A percentile compares a stretch with the other conserved stretches of the same genome.
Evolutionary conservation across 108 stramenopile genomes (phyloP).

Genomic region (Chaetoceros muelleri): DNA sequence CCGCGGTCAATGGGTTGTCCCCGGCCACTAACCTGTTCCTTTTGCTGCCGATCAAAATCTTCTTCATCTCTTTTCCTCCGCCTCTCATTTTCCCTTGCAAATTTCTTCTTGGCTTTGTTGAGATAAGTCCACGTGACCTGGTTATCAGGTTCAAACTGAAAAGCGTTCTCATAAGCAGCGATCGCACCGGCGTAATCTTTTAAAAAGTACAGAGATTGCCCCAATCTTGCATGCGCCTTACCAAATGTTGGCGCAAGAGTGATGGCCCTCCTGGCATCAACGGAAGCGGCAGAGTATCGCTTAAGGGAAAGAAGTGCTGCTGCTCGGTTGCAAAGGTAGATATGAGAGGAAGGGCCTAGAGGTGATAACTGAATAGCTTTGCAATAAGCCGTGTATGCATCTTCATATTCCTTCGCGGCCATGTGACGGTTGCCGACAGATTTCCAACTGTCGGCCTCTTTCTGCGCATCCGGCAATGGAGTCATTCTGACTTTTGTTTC

Average conservation of each 20-base stretch:
- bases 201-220: slow-evolving; percentile 76
- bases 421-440: slow-evolving; percentile 84
- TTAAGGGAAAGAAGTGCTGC: slow-evolving; percentile 74
- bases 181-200: slow-evolving; percentile 76
- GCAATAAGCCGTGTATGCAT: slow-evolving; percentile 82
- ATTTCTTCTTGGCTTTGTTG: slow-evolving; percentile 73
- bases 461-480: slow-evolving; percentile 43
- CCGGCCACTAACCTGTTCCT: not conserved
- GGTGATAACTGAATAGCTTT: slow-evolving; percentile 80
- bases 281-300: slow-evolving; percentile 73
- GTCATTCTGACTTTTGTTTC: no score
- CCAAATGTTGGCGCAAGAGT: slow-evolving; percentile 84
- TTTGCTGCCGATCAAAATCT: not conserved
- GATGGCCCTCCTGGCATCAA: slow-evolving; percentile 73
- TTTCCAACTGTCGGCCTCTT: slow-evolving; percentile 85
- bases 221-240: slow-evolving; percentile 88
- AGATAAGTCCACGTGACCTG: slow-evolving; percentile 64
- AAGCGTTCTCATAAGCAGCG: slow-evolving; percentile 80
- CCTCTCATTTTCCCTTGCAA: slow-evolving; percentile 47
- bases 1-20: no score
- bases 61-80: slow-evolving; percentile 13
- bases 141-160: slow-evolving; percentile 65
- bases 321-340: slow-evolving; percentile 78
- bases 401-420: slow-evolving; percentile 78
- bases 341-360: slow-evolving; percentile 80